phyloP scores from a whole-genome alignment of 2,329 filamentous ascomycete genomes.

The Fusarium sp. region DNA sequence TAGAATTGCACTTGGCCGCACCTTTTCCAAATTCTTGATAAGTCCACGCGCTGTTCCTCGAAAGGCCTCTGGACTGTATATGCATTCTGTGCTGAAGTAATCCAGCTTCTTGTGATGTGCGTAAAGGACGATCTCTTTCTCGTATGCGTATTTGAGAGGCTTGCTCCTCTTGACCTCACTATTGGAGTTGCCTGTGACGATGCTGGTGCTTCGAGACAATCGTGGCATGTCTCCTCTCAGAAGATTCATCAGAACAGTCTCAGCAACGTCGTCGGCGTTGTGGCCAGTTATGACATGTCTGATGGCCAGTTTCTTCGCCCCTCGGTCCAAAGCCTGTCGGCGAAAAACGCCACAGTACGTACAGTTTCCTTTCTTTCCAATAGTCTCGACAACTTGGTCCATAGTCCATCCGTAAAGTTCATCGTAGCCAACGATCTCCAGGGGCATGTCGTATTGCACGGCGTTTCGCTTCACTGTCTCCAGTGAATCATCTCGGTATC shows the following conservation, averaged over 20 bases:
- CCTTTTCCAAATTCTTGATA: constrained; percentile 94
- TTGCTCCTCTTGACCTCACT: constrained; percentile 95
- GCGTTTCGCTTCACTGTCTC: constrained; percentile 97
- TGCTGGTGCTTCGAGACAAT: constrained; percentile 86
- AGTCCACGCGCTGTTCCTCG: constrained; percentile 88
- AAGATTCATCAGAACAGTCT: constrained; percentile 98
- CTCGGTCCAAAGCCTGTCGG: constrained; percentile 90
- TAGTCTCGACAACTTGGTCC: constrained; percentile 96
- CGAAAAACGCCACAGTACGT: constrained; percentile 98
- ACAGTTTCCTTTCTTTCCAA: constrained; percentile 98
- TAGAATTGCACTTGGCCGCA: constrained; percentile 91
- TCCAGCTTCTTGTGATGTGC: constrained; percentile 96
- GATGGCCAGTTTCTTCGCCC: constrained; percentile 86
- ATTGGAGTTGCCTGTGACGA: constrained; percentile 79
- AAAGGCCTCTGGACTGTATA: constrained; percentile 97
- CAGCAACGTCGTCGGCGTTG: constrained; percentile 96
- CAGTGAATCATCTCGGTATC: constrained; percentile 93
- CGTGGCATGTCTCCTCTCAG: constrained; percentile 89
- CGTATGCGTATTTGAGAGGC: constrained; percentile 96
- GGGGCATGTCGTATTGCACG: constrained; percentile 85
- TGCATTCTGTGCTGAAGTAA: constrained; percentile 98
- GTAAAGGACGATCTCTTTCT: constrained; percentile 98
- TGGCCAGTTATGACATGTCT: constrained; percentile 96
- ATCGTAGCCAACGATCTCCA: constrained; percentile 92
- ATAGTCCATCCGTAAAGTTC: constrained; percentile 99